Base-by-base conservation (phyloP, 73 alveolate genomes). In the Uronychia binucleata region DNA sequence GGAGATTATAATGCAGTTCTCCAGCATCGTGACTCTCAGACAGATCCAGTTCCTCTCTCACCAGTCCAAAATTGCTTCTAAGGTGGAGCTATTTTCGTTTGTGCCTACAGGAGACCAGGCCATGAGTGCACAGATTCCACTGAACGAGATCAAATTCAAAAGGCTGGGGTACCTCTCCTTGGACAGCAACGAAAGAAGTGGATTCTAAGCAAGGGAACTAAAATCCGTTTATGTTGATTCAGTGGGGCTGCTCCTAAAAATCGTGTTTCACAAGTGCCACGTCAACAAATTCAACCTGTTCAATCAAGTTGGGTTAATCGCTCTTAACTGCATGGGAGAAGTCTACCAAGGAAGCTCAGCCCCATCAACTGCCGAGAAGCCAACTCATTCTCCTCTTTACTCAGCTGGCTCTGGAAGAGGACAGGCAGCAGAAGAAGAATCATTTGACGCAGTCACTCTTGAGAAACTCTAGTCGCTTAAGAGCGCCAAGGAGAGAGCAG, bases 151-250 rank as follows among this genome's bases (percentile, higher is more conserved):
- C 77, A 96, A 97, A 83, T 98, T 96, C 87, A 98, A 95, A 84
- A 96, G 98, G 85, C 96, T 98, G 28, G 99, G 99, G 33, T 98
- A 97, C 88, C 89, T 98, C 59, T 87, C 98, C 77, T 90, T 98
- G 89, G 99, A 98, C 87, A 88, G 97, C 31, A 98, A 98, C 86
- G 99, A 98, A 87, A 95, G 99, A 90, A 93, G 99, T 27, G 98
- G 97, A 84, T 98, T 92, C 86, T 98, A 98, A 90, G 99, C 99
- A 33, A 90, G 99, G 77, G 99, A 98, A 89, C 95, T 98, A 79
- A 94, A 94, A 89, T 83, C 95, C 1, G 99, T 97, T 1, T 96
- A 97, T 87, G 96, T 96, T 26, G 98, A 97, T 85, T 91, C 96
- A 25, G 93, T 93, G 57, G 85, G 96, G 30, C 86, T 92, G 31